Evolutionary conservation across 352 stramenopile species (phyloP), one percentile per base, ranked within the genome.

Genomic region (Globisporangium camurandrum): DNA sequence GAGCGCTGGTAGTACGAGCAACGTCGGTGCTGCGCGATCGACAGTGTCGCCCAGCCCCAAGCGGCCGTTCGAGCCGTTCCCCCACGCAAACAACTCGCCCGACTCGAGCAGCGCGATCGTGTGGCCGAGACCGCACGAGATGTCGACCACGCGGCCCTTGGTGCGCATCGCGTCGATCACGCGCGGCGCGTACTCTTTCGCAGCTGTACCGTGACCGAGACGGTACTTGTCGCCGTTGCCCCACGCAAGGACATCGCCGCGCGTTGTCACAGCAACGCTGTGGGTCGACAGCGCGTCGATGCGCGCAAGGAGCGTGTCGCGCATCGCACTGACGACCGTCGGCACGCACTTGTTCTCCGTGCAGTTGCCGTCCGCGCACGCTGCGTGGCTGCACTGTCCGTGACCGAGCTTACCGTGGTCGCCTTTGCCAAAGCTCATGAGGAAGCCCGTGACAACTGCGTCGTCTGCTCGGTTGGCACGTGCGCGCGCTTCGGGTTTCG

Each of bases 201-300:
- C 34, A 8, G 74, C 78, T 0, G 68, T 84, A 11, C 79, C 81
- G 36, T 93, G 81, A 0, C 83, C 83, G 17, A 93, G 61, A 0
- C 81, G 77, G 23, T 82, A 91, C 51, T 92, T 92, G 47, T 91
- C 81, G 0, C 83, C 83, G 44, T 94, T 92, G 2, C 83, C 83
- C 83, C 83, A 94, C 1, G 83, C 58, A 66, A 88, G 79, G 5
- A 85, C 56, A 14, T 88, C 71, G 0, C 83, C 83, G 17, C 67
- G 70, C 4, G 63, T 50, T 1, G 79, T 86, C 37, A 92, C 77
- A 0, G 74, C 81, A 11, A 90, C 75, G 40, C 78, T 89, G 43
- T 94, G 83, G 0, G 82, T 93, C 8, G 82, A 93, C 1, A 93
- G 61, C 19, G 82, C 91, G 40, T 89, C 79, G n/a, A 93, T 82